Base-by-base conservation (phyloP, 75 land plant genomes). In the Pinus albicaulis region DNA sequence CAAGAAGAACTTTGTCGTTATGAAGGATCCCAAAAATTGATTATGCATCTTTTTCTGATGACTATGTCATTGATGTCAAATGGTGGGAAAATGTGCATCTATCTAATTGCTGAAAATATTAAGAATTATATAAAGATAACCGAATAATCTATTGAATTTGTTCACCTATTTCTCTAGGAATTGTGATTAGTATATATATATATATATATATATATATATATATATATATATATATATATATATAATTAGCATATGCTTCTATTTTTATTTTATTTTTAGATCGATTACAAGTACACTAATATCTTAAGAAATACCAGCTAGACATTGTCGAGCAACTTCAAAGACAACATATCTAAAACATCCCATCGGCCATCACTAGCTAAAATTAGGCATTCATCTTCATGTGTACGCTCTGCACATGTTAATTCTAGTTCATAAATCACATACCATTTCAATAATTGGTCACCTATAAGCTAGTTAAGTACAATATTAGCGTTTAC, bases 291-390 rank as follows among this genome's bases (percentile, higher is more conserved):
- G 82, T 20, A 86, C 88, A 71, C 82, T 86, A 31, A 86, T 83
- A 59, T 80, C 88, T 26, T 79, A 81, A 1, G 31, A 65, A 20
- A 55, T 38, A 44, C 82, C 92, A 57, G 53, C 41, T 36, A 90
- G 77, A 58, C 91, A 85, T 8, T 75, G 64, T 22, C 83, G 76
- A 12, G 90, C 86, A 44, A 95, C 85, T 20, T 91, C 87, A 77
- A 93, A 90, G 16, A 87, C 92, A 70, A 77, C 23, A 2, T 95
- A 88, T 61, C 82, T 92, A 95, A 16, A 44, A 95, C 93, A 80
- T 92, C 93, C 98, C 98, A 95, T 59, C 89, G 56, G 2, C 98
- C 93, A 82, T 95, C 95, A 59, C 95, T 95, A 20, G 95, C 93
- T 19, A 95, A 76, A 59, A 95, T 90, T 73, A 95, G 78, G 69